Percentiles rank a stretch among this genome's conserved stretches.
phyloP scores from a whole-genome alignment of 192 early-diverging fungal species.

The Umbelopsis sp. region DNA sequence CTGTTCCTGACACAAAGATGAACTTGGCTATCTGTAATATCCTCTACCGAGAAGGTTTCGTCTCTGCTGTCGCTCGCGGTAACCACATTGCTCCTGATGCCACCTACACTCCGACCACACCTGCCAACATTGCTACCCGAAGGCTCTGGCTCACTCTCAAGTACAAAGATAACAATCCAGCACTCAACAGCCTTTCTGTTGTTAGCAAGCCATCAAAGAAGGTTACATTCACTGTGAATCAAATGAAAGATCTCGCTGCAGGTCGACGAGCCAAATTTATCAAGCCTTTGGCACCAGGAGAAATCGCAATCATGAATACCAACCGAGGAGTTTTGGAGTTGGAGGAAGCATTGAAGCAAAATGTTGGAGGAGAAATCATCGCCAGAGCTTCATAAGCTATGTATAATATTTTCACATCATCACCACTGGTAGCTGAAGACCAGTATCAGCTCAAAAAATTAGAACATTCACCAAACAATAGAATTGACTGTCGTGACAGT shows the following conservation, averaged over 20 bases:
- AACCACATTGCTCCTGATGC: constrained; percentile 78
- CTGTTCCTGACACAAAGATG: constrained; percentile 86
- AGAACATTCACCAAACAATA: background rate
- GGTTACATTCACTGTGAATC: constrained; percentile 77
- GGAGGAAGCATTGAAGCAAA: constrained; percentile 83
- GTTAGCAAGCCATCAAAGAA: constrained; percentile 88
- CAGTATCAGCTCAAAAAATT: too few relatives aligned
- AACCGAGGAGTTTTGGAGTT: constrained; percentile 86
- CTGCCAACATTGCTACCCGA: constrained; percentile 80
- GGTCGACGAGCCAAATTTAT: constrained; percentile 75
- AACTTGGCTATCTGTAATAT: constrained; percentile 85
- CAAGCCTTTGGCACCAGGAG: constrained; percentile 83
- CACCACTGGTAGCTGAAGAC: too few relatives aligned
- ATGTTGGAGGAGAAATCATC: constrained; percentile 87
- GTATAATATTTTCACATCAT: constrained; percentile 1
- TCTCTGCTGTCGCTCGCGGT: constrained; percentile 77
- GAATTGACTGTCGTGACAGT: background rate
- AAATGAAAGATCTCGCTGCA: constrained; percentile 77
- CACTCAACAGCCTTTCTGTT: constrained; percentile 72
- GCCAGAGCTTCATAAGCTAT: constrained; percentile 55
- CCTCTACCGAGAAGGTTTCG: constrained; percentile 91
- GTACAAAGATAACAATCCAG: constrained; percentile 84
- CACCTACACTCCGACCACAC: constrained; percentile 71
- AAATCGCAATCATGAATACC: constrained; percentile 90
- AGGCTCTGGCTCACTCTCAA: constrained; percentile 94